Evolutionary conservation across 169 alveolate species (phyloP).

Genomic region (Cryptosporidium meleagridis): DNA sequence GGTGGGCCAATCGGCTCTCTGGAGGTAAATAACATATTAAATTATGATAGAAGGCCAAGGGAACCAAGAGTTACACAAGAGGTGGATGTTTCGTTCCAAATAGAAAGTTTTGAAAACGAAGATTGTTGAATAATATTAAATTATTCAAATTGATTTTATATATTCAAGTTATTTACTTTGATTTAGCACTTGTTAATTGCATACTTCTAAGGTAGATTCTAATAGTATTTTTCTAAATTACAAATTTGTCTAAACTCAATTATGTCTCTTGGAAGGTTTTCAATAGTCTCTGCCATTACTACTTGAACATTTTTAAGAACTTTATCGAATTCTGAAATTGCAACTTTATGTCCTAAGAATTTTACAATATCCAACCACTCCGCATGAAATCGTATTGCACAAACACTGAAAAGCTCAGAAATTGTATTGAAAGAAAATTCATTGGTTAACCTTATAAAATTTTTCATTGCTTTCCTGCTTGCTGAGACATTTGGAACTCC

Average conservation of each 20-base stretch:
- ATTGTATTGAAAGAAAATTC: constrained; percentile 44
- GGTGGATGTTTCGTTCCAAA: constrained; percentile 43
- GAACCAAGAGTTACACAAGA: constrained; percentile 68
- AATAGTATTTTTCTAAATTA: constrained; percentile 27
- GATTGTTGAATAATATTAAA: not conserved
- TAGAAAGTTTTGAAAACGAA: not conserved
- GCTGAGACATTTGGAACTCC: constrained; percentile 41
- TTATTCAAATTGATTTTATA: not conserved
- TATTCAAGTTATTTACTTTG: not conserved
- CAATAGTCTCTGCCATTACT: constrained; percentile 44
- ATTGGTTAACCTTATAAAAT: constrained; percentile 24
- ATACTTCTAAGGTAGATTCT: not conserved
- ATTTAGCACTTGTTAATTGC: not conserved
- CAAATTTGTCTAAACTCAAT: constrained; percentile 62
- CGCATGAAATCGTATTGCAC: constrained; percentile 67
- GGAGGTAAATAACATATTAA: not conserved
- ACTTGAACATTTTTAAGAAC: constrained; percentile 51
- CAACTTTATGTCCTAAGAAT: constrained; percentile 27
- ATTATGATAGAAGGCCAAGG: constrained; percentile 62
- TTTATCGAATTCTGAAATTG: constrained; percentile 53
- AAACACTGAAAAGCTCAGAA: constrained; percentile 63
- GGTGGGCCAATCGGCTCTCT: not conserved
- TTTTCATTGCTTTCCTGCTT: constrained; percentile 31
- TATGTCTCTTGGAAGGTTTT: constrained; percentile 58
- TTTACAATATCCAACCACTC: constrained; percentile 63